Evolutionary conservation across 2,329 filamentous ascomycete species (phyloP).

Genomic region (Trichoderma afroharzianum): DNA sequence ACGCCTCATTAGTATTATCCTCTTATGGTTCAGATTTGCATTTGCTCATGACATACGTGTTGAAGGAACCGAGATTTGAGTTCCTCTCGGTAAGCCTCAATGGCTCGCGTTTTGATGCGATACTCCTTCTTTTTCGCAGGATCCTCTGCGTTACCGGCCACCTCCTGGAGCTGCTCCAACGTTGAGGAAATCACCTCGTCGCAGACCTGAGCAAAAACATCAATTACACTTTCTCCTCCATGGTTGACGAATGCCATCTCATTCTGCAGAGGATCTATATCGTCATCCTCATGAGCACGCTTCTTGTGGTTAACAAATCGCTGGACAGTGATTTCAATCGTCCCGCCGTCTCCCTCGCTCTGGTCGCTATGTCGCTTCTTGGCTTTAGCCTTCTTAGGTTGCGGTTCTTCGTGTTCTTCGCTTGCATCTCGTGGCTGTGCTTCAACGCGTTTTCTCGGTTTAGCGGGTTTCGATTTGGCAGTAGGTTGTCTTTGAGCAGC

Average conservation of each 20-base stretch:
- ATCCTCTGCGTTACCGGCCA: conserved; percentile 38
- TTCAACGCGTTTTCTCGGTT: conserved; percentile 17
- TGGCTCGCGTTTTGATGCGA: conserved; percentile 51
- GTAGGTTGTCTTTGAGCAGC: conserved; percentile 40
- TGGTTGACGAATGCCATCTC: conserved; percentile 54
- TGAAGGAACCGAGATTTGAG: conserved; percentile 53
- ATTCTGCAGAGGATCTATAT: conserved; percentile 43
- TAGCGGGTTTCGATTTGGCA: conserved; percentile 25
- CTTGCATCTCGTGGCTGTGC: not conserved
- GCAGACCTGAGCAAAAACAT: conserved; percentile 60
- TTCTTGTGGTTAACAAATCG: conserved; percentile 50
- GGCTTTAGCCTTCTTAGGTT: conserved; percentile 21
- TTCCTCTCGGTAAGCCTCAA: conserved; percentile 58
- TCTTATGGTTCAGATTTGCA: not conserved
- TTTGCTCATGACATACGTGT: conserved; percentile 45
- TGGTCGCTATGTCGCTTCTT: conserved; percentile 24
- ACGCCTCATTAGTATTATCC: not conserved
- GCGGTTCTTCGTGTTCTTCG: conserved; percentile 10
- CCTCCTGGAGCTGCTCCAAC: conserved; percentile 45
- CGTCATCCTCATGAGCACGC: conserved; percentile 39
- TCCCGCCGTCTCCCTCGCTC: conserved; percentile 25
- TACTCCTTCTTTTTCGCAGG: conserved; percentile 50
- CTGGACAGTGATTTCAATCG: conserved; percentile 57
- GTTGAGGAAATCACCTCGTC: conserved; percentile 55
- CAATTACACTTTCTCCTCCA: conserved; percentile 57